Conservation (phyloP, 2,329 filamentous ascomycete genomes). For the Neonectria neomacrospora region DNA sequence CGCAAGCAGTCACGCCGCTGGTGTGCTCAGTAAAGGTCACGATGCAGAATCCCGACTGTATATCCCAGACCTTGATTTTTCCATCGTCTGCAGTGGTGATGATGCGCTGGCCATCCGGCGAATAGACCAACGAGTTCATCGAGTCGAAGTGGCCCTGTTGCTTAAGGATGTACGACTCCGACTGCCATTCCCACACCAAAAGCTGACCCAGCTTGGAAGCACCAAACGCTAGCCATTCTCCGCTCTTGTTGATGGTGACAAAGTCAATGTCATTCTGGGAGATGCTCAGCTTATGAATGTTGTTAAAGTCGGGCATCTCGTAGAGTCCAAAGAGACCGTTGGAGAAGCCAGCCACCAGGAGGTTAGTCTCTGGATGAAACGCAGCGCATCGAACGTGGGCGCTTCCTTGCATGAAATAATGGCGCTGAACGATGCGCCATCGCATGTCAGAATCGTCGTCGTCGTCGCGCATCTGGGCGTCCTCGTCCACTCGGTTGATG, state of each 20-base stretch:
- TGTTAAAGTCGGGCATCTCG: constrained; percentile 94
- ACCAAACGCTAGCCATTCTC: constrained; percentile 97
- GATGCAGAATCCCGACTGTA: constrained; percentile 95
- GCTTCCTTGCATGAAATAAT: constrained; percentile 94
- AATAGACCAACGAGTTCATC: constrained; percentile 93
- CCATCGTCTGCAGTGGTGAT: constrained; percentile 96
- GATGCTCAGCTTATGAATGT: constrained; percentile 92
- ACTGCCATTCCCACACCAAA: constrained; percentile 99
- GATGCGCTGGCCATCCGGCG: constrained; percentile 91
- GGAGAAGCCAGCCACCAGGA: constrained; percentile 97
- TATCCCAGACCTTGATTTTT: constrained; percentile 98
- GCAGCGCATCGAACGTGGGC: constrained; percentile 89
- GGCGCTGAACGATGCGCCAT: constrained; percentile 90
- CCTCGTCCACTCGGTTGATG: constrained; percentile 64
- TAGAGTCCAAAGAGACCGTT: constrained; percentile 94
- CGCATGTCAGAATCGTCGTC: constrained; percentile 74
- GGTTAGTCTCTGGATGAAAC: constrained; percentile 85
- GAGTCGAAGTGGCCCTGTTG: constrained; percentile 98
- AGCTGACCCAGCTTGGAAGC: constrained; percentile 95
- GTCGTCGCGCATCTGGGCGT: constrained; percentile 69
- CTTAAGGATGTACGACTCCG: constrained; percentile 97
- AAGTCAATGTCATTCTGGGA: constrained; percentile 97
- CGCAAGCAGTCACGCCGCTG: constrained; percentile 91
- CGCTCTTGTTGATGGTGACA: constrained; percentile 91
- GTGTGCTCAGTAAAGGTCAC: constrained; percentile 98